Percentiles rank a stretch among this genome's conserved stretches.
phyloP scores from a whole-genome alignment of 2,329 filamentous ascomycete genomes.

The Botrytis squamosa region DNA sequence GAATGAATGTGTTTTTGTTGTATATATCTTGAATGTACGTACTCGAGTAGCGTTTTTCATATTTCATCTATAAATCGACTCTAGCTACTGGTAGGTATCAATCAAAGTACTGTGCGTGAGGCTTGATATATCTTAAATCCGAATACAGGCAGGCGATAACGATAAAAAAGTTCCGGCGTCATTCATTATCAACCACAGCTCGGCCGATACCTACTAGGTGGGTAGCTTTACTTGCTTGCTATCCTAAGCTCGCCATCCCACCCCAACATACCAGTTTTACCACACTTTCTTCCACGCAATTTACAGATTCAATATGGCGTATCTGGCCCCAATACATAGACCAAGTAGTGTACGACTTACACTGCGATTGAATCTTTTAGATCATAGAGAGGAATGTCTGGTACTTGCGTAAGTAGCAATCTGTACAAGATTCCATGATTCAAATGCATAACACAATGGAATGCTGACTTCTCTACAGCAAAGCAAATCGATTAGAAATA shows the following conservation, averaged over 20 bases:
- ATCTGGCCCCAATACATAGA: conserved; percentile 88
- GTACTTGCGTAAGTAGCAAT: conserved; percentile 72
- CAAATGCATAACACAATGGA: not conserved
- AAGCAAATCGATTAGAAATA: conserved; percentile 82
- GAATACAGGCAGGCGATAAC: conserved; percentile 21
- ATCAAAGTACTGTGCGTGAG: not conserved
- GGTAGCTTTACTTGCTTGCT: conserved; percentile 14
- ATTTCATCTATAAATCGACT: not conserved
- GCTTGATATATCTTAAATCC: conserved; percentile 13
- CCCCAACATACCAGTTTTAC: not conserved
- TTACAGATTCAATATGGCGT: conserved; percentile 66
- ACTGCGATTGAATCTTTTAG: conserved; percentile 73
- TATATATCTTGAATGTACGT: not conserved
- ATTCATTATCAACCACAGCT: conserved; percentile 17
- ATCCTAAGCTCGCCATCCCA: not conserved
- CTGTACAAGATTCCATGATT: not conserved
- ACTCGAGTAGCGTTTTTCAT: not conserved
- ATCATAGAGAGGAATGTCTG: conserved; percentile 73
- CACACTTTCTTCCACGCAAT: not conserved
- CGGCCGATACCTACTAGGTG: not conserved
- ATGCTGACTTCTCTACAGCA: conserved; percentile 50
- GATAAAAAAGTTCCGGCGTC: conserved; percentile 18
- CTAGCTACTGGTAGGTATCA: not conserved
- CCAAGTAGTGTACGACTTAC: conserved; percentile 91
- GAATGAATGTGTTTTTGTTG: not conserved